Conservation (phyloP, 2,329 filamentous ascomycete genomes). For the Trichoderma sp. region DNA sequence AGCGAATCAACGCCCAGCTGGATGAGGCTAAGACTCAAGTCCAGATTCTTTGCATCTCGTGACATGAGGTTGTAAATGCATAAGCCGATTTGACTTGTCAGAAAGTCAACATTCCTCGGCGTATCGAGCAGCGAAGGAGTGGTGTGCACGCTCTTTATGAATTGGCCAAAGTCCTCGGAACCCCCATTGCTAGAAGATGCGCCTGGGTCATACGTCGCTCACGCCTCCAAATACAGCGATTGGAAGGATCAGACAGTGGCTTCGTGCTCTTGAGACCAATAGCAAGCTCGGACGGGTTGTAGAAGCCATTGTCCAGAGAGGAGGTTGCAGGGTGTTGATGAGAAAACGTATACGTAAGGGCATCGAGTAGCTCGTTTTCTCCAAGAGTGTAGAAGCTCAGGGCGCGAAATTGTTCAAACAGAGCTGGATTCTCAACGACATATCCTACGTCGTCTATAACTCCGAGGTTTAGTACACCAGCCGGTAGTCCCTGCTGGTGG, state of each 20-base stretch:
- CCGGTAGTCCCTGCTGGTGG: constrained; percentile 38
- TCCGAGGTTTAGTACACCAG: constrained; percentile 42
- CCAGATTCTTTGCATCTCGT: constrained; percentile 21
- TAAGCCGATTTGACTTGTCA: constrained; percentile 25
- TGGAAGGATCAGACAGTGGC: constrained; percentile 21
- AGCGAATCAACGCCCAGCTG: constrained; percentile 28
- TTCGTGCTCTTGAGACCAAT: constrained; percentile 26
- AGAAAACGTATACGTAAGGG: constrained; percentile 6
- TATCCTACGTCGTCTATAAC: constrained; percentile 43
- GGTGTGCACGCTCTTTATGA: constrained; percentile 20
- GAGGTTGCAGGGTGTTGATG: constrained; percentile 18
- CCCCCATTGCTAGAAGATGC: neutral
- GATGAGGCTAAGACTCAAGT: constrained; percentile 21
- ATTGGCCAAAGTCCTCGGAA: constrained; percentile 24
- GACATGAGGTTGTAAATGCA: constrained; percentile 25
- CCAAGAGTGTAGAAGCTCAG: constrained; percentile 21
- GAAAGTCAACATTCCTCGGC: neutral
- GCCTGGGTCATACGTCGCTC: constrained; percentile 25
- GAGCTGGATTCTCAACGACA: constrained; percentile 29
- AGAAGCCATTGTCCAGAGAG: neutral
- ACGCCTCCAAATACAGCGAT: constrained; percentile 24
- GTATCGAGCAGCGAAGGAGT: constrained; percentile 20
- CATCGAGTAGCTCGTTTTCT: constrained; percentile 24
- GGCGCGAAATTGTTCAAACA: constrained; percentile 23
- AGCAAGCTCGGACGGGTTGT: constrained; percentile 10